Conservation (phyloP, 2,329 filamentous ascomycete genomes). For the Fusarium subglutinans region DNA sequence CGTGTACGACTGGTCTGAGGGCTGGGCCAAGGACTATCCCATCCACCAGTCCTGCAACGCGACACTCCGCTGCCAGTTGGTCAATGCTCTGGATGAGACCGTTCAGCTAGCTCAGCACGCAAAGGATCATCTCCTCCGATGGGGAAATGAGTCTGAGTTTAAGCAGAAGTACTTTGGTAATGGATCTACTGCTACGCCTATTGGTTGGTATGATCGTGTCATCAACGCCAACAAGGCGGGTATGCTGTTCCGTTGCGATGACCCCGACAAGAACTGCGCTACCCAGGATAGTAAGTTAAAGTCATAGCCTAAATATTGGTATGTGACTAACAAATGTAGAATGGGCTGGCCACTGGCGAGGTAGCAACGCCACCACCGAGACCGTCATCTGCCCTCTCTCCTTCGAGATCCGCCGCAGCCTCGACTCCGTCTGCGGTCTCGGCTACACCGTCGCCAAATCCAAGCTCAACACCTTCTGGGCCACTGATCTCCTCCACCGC, state of each 20-base stretch:
- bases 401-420: constrained; percentile 64
- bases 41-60: constrained; percentile 75
- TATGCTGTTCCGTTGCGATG: constrained; percentile 73
- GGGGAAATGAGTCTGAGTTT: constrained; percentile 65
- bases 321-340: constrained; percentile 48
- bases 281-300: constrained; percentile 53
- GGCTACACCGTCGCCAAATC: constrained; percentile 70
- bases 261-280: constrained; percentile 71
- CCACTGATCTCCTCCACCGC: constrained; percentile 72
- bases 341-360: constrained; percentile 75
- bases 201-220: constrained; percentile 71
- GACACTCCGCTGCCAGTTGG: constrained; percentile 66
- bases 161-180: constrained; percentile 75
- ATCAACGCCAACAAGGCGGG: constrained; percentile 64
- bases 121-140: constrained; percentile 67
- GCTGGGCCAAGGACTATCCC: constrained; percentile 49
- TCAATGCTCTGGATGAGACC: constrained; percentile 66
- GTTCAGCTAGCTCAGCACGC: constrained; percentile 68
- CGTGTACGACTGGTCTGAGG: constrained; percentile 47
- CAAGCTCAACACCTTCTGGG: constrained; percentile 70
- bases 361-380: constrained; percentile 69
- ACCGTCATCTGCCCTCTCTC: constrained; percentile 76
- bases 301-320: fast-evolving
- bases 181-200: constrained; percentile 63
- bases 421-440: constrained; percentile 67